Percentiles rank a stretch among this genome's conserved stretches.
Conservation (phyloP, 371 early-diverging fungal genomes). For the Mortierella sp. region DNA sequence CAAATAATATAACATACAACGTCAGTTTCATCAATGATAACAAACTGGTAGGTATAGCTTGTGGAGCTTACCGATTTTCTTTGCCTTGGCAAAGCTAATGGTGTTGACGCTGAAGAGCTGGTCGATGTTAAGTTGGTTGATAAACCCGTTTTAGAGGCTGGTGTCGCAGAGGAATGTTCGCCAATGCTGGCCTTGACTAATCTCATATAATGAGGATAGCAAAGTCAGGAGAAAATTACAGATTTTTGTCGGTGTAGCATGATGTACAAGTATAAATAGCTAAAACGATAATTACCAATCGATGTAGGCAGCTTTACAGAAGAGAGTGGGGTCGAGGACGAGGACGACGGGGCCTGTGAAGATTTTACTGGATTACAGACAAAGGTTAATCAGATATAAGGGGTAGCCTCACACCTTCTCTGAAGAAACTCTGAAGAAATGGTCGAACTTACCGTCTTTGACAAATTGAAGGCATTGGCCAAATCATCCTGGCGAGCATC, state of each 20-base stretch:
- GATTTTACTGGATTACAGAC: slow-evolving; percentile 26
- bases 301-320: slow-evolving; percentile 17
- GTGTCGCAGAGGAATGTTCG: slow-evolving; percentile 25
- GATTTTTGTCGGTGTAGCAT: slow-evolving; percentile 21
- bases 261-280: slow-evolving; percentile 17
- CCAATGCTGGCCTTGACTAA: slow-evolving; percentile 25
- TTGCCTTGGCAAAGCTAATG: slow-evolving; percentile 22
- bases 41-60: slow-evolving; percentile 22
- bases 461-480: slow-evolving; percentile 25
- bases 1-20: slow-evolving; percentile 16
- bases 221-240: slow-evolving; percentile 27
- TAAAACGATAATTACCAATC: slow-evolving; percentile 1
- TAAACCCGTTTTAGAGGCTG: slow-evolving; percentile 25
- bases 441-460: slow-evolving; percentile 21
- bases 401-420: slow-evolving; percentile 19
- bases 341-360: slow-evolving; percentile 21
- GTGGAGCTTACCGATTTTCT: slow-evolving; percentile 25
- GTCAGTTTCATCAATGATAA: slow-evolving; percentile 25
- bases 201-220: slow-evolving; percentile 29
- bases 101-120: slow-evolving; percentile 21
- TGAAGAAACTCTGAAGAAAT: too few relatives aligned
- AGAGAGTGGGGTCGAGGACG: slow-evolving; percentile 28
- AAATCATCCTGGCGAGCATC: slow-evolving; percentile 8
- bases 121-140: slow-evolving; percentile 21
- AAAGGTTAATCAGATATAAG: slow-evolving; percentile 22